Evolutionary conservation across 495 filamentous ascomycete genomes (phyloP).

Genomic region (Penicillium maclennaniae): DNA sequence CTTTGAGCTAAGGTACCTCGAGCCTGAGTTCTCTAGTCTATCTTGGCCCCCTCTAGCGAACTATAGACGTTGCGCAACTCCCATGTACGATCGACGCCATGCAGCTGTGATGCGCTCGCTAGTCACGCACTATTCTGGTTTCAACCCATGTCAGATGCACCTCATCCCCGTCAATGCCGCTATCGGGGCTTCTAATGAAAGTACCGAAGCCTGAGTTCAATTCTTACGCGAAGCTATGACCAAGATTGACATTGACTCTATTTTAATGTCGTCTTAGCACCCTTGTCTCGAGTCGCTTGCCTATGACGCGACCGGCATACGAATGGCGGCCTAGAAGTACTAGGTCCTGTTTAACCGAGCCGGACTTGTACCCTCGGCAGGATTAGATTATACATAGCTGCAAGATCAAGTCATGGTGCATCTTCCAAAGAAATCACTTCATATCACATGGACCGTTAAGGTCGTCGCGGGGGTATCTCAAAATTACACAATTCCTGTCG

Average conservation of each 20-base stretch:
- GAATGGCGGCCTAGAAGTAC: background rate
- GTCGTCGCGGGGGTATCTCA: constrained; percentile 17
- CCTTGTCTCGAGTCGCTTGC: background rate
- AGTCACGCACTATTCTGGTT: background rate
- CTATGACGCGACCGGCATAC: background rate
- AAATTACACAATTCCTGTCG: constrained; percentile 6
- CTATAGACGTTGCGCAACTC: too few species aligned
- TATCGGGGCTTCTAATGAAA: background rate
- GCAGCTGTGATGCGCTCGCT: background rate
- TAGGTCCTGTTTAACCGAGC: background rate
- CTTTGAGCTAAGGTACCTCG: background rate
- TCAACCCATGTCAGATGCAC: background rate
- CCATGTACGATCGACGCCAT: constrained; percentile 4
- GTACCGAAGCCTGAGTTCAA: background rate
- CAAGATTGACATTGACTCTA: background rate
- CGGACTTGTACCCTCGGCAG: background rate
- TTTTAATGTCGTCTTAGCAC: background rate
- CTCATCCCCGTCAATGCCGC: background rate
- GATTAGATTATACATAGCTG: background rate
- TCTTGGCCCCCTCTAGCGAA: too few species aligned
- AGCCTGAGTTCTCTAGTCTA: too few species aligned
- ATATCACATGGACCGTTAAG: background rate
- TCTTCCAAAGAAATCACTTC: background rate
- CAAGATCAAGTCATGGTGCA: background rate
- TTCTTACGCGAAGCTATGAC: constrained; percentile 4